Evolutionary conservation across 2,329 filamentous ascomycete species (phyloP).

Genomic region (Triangularia verruculosa): DNA sequence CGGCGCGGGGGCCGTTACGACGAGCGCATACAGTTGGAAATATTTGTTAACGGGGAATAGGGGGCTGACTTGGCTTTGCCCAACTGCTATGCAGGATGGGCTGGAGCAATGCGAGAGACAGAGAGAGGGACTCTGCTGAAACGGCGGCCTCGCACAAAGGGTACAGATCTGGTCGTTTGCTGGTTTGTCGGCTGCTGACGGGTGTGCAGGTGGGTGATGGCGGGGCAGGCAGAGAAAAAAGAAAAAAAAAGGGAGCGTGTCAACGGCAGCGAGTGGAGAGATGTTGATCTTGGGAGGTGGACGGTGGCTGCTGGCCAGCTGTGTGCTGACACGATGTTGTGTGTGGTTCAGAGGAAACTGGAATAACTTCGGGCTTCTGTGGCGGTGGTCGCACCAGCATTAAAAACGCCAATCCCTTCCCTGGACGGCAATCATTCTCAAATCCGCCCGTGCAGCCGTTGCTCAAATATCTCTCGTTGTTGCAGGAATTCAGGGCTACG

Average conservation of each 20-base stretch:
- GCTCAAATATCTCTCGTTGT: constrained; percentile 3
- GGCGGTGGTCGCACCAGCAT: constrained; percentile 7
- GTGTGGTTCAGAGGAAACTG: neutral
- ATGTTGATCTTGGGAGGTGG: neutral
- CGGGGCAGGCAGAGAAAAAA: neutral
- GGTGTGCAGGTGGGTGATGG: neutral
- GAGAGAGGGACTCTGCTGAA: neutral
- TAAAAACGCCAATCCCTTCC: constrained; percentile 25
- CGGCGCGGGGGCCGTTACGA: constrained; percentile 17
- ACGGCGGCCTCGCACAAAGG: neutral
- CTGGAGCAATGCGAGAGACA: neutral
- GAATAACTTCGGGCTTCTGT: constrained; percentile 1
- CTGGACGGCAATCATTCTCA: constrained; percentile 16
- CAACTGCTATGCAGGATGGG: neutral
- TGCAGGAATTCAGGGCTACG: constrained; percentile 17
- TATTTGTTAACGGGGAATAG: neutral
- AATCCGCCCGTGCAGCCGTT: constrained; percentile 15
- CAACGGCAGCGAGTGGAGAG: neutral
- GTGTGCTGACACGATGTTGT: neutral
- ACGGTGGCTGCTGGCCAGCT: neutral
- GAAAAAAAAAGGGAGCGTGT: neutral
- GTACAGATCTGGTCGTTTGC: neutral
- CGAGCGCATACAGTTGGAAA: constrained; percentile 22
- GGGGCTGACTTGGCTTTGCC: neutral
- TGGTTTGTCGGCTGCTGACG: neutral